Base-by-base conservation (phyloP, 345 rosid species). In the Heritiera fomes region DNA sequence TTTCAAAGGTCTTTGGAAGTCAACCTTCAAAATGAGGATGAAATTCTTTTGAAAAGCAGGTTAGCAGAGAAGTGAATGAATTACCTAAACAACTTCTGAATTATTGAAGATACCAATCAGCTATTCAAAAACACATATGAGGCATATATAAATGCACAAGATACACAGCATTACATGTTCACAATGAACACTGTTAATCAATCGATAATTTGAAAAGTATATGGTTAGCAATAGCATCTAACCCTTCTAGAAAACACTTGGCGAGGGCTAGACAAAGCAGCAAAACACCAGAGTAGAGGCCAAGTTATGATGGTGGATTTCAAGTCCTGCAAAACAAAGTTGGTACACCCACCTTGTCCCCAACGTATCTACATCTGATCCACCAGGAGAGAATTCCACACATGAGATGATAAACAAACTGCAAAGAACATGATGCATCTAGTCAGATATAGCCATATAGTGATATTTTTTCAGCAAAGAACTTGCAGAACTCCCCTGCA, bases 181-280 rank as follows among this genome's bases (percentile, higher is more conserved):
- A 70, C 74, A 49, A 38, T 49, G 20, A 70, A 58, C 20, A 49
- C 56, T 49, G 20, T 70, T 14, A 28, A 47, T 40, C 59, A 28
- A 70, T 7, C 58, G 40, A 47, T 13, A 69, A 23, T 13, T 12
- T 34, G 1, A 12, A 50, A 23, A 41, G 7, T 9, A 49, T 47
- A 56, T 58, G 59, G 80, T 76, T 70, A 69, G 82, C 64, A 56
- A 76, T 41, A 71, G 71, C 73, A 38, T 75, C 76, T 72, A 80
- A 79, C 71, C 81, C 68, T 65, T 78, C 76, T 69, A 7, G 52
- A 61, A 69, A 68, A 78, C 73, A 68, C 71, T 23, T 63, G 74
- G 56, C 34, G 49, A 8, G 34, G 64, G 70, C 43, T 28, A 77
- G 18, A 46, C 5, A 34, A 73, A 43, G 73, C 23, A 64, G 84